phyloP scores from a whole-genome alignment of 108 stramenopile species.

The Fistulifera solaris region DNA sequence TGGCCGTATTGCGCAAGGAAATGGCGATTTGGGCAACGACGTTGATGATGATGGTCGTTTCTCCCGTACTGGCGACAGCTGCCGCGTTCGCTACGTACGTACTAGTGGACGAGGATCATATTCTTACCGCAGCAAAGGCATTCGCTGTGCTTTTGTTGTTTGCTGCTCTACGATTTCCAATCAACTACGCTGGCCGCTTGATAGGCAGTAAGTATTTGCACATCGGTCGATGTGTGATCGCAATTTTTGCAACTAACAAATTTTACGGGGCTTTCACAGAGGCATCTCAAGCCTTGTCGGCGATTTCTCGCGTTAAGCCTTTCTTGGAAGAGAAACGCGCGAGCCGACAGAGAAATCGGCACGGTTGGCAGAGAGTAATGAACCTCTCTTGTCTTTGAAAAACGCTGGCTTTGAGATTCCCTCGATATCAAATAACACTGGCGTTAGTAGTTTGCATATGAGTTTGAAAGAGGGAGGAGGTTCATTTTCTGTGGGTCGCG shows the following conservation, averaged over 20 bases:
- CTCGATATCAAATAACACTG: neutral
- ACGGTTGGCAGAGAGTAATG: neutral
- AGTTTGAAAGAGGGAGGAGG: slow-evolving; percentile 8
- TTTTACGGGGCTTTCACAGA: neutral
- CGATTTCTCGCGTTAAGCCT: slow-evolving; percentile 35
- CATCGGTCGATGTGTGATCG: too few species aligned
- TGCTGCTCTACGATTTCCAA: slow-evolving; percentile 72
- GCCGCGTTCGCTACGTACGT: slow-evolving; percentile 65
- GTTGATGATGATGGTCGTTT: slow-evolving; percentile 61
- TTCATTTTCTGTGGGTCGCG: slow-evolving; percentile 31
- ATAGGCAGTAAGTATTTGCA: slow-evolving; percentile 34
- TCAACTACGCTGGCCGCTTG: slow-evolving; percentile 66
- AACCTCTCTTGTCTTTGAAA: neutral
- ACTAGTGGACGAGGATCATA: slow-evolving; percentile 35
- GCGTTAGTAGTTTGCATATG: neutral
- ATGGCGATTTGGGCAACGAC: slow-evolving; percentile 58
- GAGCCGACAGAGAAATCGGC: neutral
- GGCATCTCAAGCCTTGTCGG: slow-evolving; percentile 54
- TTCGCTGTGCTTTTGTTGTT: slow-evolving; percentile 67
- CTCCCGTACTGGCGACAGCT: slow-evolving; percentile 49
- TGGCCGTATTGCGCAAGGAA: slow-evolving; percentile 44
- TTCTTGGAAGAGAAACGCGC: slow-evolving; percentile 46
- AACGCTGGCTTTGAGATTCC: neutral
- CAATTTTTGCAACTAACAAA: too few species aligned
- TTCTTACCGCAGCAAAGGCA: slow-evolving; percentile 57